Evolutionary conservation across 352 stramenopile species (phyloP), one percentile per base, ranked within the genome.

Genomic region (Phytophthora vignae): DNA sequence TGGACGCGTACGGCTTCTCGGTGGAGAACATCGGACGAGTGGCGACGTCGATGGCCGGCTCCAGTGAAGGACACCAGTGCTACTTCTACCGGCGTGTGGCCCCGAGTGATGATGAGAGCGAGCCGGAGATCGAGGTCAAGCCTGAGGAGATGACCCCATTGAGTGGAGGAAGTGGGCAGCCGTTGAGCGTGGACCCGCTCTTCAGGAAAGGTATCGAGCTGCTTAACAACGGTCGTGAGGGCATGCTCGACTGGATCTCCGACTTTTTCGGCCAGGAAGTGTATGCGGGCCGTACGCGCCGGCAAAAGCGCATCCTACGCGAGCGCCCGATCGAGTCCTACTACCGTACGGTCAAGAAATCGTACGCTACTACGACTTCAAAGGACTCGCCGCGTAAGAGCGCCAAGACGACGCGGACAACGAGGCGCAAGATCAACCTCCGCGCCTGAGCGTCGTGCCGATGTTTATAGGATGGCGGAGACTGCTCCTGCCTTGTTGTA

Each of bases 51-150:
- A 99, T 99, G 96, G 92, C 97, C 55, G 98, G 97, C 5, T 99
- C 96, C 1, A 98, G 90, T 70, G 98, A 99, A 77, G 88, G 91
- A 9, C 97, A 99, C 68, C 97, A 90, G 50, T 98, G 97, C 66
- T 99, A 99, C 81, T 98, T 99, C 67, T 99, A 99, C 84, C 83
- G 84, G 46, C 84, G 85, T 25, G 69, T 60, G 42, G 46, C 59
- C 38, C 64, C 40, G 33, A 50, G 58, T 42, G 40, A 73, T 27
- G 53, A 78, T 38, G 64, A 77, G 2, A 59, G 38, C 36, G 76
- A 82, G 14, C 62, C 76, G 8, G 65, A 78, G 44, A 70, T 17
- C 17, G 60, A 76, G 10, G 54, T 67, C 14, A 44, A 68, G 14
- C 44, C 60, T 21, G 60, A 71, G 55, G 60, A 71, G 31, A 71